Evolutionary conservation across 176 grass and related monocot genomes (phyloP), one percentile per base, ranked within the genome.

Genomic region (Themeda triandra): DNA sequence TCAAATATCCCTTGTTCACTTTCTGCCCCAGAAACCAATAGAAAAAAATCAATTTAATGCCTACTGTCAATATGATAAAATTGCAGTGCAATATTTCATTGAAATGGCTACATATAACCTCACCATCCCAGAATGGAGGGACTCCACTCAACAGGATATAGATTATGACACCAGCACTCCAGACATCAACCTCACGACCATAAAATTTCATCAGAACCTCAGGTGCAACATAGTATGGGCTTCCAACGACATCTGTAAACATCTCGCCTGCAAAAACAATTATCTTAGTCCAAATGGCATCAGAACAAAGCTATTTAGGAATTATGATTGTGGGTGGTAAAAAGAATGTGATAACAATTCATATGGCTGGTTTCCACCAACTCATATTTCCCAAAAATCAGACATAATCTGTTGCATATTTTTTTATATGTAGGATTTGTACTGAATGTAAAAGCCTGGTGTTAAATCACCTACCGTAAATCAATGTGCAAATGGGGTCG

Each of bases 1-100:
- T 94, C 92, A 87, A 94, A 94, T 91, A 94, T 94, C 6, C 92
- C 92, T 82, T 94, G 92, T 73, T 94, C 92, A 33, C 84, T 86
- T 94, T 94, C 92, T 94, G n/a, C n/a, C n/a, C n/a, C n/a, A 42
- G 29, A 77, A 56, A 79, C 14, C 66, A 70, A 56, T 10, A 68
- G 29, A 13, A 46, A n/a, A n/a, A 36, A 74, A 23, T 75, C 45
- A 78, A 66, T 30, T 58, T 27, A 72, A 58, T 28, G 13, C 39
- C 42, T 77, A 28, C 21, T 87, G n/a, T 10, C 23, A 40, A 48
- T 53, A 75, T 13, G n/a, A 35, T 53, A 62, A 68, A 60, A 80
- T 12, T 4, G 48, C 10, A 79, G 79, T 46, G 74, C 2, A 49
- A n/a, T 9, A 65, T 62, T 46, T 63, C 51, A 79, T 30, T 8